These are phyloP conservation scores for Lonicera japonica DNA, from an alignment of 129 eudicot species.

Conservation along the genomic window DNA sequence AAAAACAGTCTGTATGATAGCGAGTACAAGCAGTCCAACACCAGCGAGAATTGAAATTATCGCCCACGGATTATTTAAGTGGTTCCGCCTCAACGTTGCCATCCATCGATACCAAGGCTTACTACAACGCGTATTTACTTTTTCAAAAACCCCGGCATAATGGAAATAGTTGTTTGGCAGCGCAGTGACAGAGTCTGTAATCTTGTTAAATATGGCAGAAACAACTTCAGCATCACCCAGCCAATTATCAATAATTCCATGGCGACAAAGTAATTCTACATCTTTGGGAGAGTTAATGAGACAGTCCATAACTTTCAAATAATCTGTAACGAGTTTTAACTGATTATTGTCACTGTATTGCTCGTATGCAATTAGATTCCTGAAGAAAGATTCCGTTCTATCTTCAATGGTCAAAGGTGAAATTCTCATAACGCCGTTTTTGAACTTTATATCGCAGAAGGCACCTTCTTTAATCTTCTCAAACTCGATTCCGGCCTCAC, in stretches of 20 bases:
- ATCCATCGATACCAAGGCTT: not conserved
- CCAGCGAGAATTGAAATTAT: constrained; percentile 18
- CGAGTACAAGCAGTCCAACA: not conserved
- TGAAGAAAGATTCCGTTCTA: constrained; percentile 8
- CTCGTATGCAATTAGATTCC: constrained; percentile 19
- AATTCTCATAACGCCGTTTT: constrained; percentile 8
- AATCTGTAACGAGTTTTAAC: not conserved
- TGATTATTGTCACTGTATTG: not conserved
- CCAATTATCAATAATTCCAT: constrained; percentile 4
- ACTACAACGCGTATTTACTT: constrained; percentile 12
- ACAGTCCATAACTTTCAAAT: constrained; percentile 13
- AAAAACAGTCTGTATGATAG: constrained; percentile 1
- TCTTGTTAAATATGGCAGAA: constrained; percentile 1
- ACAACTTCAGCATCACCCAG: constrained; percentile 18
- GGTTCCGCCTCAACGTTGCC: constrained; percentile 11
- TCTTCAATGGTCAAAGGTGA: constrained; percentile 4
- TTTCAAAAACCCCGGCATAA: not conserved
- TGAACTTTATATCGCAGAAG: constrained; percentile 12
- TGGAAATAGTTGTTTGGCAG: not conserved
- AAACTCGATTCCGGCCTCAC: constrained; percentile 16
- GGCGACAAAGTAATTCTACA: constrained; percentile 2
- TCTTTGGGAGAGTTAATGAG: constrained; percentile 11
- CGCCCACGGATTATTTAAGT: constrained; percentile 20
- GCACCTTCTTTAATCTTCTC: not conserved
- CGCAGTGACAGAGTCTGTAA: not conserved